Conservation (phyloP, 257 asterid genomes). For the Plantago elongata region DNA sequence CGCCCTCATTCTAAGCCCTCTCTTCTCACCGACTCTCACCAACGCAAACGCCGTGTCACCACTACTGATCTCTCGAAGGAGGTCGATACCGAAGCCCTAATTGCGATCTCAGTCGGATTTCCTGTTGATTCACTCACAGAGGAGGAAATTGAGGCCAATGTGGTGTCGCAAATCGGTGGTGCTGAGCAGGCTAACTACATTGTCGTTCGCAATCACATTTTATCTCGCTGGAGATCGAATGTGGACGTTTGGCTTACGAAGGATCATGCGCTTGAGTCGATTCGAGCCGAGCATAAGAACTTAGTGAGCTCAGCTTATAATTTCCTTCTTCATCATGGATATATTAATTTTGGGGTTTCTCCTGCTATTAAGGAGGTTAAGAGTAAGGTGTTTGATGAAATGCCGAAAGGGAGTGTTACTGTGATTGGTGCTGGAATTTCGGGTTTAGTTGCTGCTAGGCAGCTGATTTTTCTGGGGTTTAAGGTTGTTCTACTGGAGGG, state of each 20-base stretch:
- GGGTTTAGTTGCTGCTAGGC: conserved; percentile 89
- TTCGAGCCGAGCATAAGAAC: conserved; percentile 83
- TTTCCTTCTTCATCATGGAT: conserved; percentile 80
- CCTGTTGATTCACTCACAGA: conserved; percentile 91
- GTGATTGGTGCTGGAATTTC: conserved; percentile 89
- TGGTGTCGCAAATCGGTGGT: conserved; percentile 77
- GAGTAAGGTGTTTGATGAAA: conserved; percentile 35
- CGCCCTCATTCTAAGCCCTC: conserved; percentile 74
- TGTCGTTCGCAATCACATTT: conserved; percentile 85
- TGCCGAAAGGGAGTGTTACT: conserved; percentile 49
- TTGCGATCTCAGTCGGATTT: conserved; percentile 91
- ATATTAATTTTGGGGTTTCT: conserved; percentile 83
- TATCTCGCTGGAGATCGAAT: conserved; percentile 84
- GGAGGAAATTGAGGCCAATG: conserved; percentile 95
- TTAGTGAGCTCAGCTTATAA: conserved; percentile 74
- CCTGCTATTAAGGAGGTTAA: conserved; percentile 68
- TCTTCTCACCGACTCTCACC: conserved; percentile 40
- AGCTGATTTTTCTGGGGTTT: conserved; percentile 75
- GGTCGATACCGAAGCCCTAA: conserved; percentile 83
- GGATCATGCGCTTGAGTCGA: conserved; percentile 88
- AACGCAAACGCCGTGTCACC: conserved; percentile 48
- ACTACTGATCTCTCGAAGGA: conserved; percentile 71
- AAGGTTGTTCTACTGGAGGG: conserved; percentile 89
- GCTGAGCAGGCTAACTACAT: conserved; percentile 87
- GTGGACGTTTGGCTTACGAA: conserved; percentile 81